These are phyloP conservation scores for Rubia tinctorum DNA, from an alignment of 305 asterid genomes.

Conservation along the genomic window DNA sequence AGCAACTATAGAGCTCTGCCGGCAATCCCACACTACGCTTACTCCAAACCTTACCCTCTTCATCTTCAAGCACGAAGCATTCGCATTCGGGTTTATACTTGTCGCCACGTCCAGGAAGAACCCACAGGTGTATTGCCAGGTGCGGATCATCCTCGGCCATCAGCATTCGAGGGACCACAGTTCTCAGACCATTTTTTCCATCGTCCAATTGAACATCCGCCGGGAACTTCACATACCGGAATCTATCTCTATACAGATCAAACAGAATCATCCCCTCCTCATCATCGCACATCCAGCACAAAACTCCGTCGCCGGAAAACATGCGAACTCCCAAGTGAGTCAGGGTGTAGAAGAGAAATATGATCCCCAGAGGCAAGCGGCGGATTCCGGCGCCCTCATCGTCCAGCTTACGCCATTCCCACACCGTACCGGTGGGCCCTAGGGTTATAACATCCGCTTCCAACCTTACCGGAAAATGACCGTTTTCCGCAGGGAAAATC, in stretches of 20 bases:
- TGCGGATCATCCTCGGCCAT: no score
- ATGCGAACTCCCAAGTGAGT: not conserved
- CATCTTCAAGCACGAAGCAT: not conserved
- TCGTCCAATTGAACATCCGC: not conserved
- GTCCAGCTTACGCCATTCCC: not conserved
- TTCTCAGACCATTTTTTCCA: not conserved
- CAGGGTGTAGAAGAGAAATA: not conserved
- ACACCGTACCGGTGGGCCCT: not conserved
- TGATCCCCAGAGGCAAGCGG: not conserved
- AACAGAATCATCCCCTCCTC: not conserved
- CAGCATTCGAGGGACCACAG: not conserved
- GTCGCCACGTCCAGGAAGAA: not conserved
- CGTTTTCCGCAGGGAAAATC: not conserved
- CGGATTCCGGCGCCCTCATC: not conserved
- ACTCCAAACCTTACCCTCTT: not conserved
- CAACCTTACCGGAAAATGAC: not conserved
- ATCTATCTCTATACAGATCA: not conserved
- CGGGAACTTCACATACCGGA: not conserved
- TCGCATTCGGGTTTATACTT: not conserved
- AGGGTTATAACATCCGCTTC: not conserved
- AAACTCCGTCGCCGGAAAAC: not conserved
- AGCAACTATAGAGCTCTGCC: not conserved
- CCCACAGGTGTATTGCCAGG: not conserved
- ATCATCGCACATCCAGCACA: not conserved
- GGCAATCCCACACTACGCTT: not conserved